Evolutionary conservation across 352 stramenopile species (phyloP).

Genomic region (Phytophthora litchii): DNA sequence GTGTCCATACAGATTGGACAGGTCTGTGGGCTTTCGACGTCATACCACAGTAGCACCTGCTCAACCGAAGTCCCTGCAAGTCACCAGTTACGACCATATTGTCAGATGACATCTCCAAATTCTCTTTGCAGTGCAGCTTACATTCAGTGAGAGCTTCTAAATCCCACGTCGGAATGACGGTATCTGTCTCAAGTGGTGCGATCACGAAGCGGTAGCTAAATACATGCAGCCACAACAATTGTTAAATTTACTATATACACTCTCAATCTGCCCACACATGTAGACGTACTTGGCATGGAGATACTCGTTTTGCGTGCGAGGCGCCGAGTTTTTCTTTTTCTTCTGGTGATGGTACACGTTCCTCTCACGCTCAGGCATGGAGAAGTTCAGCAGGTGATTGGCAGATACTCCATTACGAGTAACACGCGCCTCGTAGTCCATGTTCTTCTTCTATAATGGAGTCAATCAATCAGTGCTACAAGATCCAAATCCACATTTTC

Average conservation of each 20-base stretch:
- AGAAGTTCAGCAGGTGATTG: conserved; percentile 88
- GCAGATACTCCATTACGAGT: conserved; percentile 74
- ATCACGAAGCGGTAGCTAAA: conserved; percentile 85
- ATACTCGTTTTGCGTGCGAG: conserved; percentile 83
- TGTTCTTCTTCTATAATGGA: conserved; percentile 46
- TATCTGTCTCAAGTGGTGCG: conserved; percentile 52
- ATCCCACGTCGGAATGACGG: conserved; percentile 64
- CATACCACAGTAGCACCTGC: conserved; percentile 83
- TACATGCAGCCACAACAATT: neutral
- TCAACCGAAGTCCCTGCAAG: conserved; percentile 79
- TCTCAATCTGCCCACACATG: neutral
- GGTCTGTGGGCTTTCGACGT: conserved; percentile 53
- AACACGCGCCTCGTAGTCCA: conserved; percentile 61
- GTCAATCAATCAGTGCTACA: conserved; percentile 6
- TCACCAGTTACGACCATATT: neutral
- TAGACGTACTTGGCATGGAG: conserved; percentile 81
- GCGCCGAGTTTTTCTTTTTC: conserved; percentile 70
- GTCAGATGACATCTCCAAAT: neutral
- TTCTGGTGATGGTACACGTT: conserved; percentile 40
- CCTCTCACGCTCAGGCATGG: conserved; percentile 75
- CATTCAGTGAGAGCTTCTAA: conserved; percentile 82
- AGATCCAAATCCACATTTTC: neutral
- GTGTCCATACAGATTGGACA: conserved; percentile 86
- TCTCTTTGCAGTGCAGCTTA: conserved; percentile 30
- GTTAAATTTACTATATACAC: neutral